These are phyloP conservation scores for Berberis vulgaris DNA, from an alignment of 164 flowering plant species.

Conservation along the genomic window DNA sequence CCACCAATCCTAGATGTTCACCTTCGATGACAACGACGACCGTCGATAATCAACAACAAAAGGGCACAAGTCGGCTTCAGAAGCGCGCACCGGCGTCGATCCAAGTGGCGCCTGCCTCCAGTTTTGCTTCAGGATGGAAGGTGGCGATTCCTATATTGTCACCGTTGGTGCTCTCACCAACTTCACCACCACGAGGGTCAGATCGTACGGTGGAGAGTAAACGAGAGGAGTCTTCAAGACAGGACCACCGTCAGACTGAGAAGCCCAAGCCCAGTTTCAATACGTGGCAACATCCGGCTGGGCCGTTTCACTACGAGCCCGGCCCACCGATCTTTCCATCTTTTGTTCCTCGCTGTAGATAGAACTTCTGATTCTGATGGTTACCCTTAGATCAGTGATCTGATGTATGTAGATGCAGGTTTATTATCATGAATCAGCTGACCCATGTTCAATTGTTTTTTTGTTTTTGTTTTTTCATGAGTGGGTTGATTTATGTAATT, in stretches of 20 bases:
- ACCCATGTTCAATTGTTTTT: too few relatives aligned
- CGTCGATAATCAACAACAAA: background rate
- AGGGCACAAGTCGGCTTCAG: conserved; percentile 39
- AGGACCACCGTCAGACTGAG: conserved; percentile 16
- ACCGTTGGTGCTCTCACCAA: conserved; percentile 53
- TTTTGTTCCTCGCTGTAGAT: conserved; percentile 6
- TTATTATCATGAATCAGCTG: too few relatives aligned
- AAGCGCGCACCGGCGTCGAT: conserved; percentile 67
- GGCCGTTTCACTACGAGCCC: conserved; percentile 7
- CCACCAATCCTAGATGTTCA: conserved; percentile 1
- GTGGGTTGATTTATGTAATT: too few relatives aligned
- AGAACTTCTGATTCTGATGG: background rate
- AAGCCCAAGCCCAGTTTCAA: background rate
- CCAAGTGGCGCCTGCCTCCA: conserved; percentile 35
- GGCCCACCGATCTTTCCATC: background rate
- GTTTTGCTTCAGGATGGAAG: conserved; percentile 45
- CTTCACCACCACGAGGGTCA: conserved; percentile 10
- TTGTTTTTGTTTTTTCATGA: too few relatives aligned
- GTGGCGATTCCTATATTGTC: conserved; percentile 80
- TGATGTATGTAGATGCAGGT: too few relatives aligned
- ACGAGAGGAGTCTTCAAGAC: conserved; percentile 9
- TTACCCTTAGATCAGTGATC: too few relatives aligned
- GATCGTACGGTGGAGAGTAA: conserved; percentile 14
- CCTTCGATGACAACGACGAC: too few relatives aligned
- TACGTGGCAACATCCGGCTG: conserved; percentile 7